These are phyloP conservation scores for Aspergillus carlsbadensis DNA, from an alignment of 495 filamentous ascomycete species.

Conservation along the genomic window DNA sequence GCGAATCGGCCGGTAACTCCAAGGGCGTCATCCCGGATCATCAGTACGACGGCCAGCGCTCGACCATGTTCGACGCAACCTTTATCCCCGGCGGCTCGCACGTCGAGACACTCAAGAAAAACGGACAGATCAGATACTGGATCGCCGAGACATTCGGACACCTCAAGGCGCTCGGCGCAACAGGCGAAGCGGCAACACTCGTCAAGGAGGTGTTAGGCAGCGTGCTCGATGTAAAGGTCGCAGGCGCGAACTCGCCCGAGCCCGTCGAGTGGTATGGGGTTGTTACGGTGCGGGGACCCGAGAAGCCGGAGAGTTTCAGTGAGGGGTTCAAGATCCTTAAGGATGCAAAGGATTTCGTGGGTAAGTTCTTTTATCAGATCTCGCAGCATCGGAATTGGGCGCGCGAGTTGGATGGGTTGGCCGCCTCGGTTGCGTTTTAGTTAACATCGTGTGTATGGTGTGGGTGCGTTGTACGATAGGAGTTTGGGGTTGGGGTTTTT, in stretches of 20 bases:
- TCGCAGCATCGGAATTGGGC: slow-evolving; percentile 69
- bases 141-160: slow-evolving; percentile 81
- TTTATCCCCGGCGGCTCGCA: slow-evolving; percentile 76
- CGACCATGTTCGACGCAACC: slow-evolving; percentile 81
- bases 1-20: slow-evolving; percentile 6
- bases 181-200: slow-evolving; percentile 63
- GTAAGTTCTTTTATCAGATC: slow-evolving; percentile 65
- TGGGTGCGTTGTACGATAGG: too few species aligned
- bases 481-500: too few species aligned
- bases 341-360: slow-evolving; percentile 60
- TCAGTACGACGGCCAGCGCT: slow-evolving; percentile 78
- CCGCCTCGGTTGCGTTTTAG: slow-evolving; percentile 36
- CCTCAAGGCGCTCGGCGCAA: slow-evolving; percentile 72
- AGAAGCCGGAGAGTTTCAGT: slow-evolving; percentile 44
- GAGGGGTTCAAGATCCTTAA: slow-evolving; percentile 22
- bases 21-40: slow-evolving; percentile 69
- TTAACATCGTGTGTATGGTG: background rate
- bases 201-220: slow-evolving; percentile 50
- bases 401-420: slow-evolving; percentile 68
- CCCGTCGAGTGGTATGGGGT: slow-evolving; percentile 58
- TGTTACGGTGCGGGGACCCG: slow-evolving; percentile 34
- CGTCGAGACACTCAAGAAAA: slow-evolving; percentile 60
- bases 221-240: slow-evolving; percentile 56
- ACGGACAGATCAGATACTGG: slow-evolving; percentile 79
- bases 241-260: slow-evolving; percentile 26